Evolutionary conservation across 2,329 filamentous ascomycete genomes (phyloP).

Genomic region (Gliomastix tumulicola): DNA sequence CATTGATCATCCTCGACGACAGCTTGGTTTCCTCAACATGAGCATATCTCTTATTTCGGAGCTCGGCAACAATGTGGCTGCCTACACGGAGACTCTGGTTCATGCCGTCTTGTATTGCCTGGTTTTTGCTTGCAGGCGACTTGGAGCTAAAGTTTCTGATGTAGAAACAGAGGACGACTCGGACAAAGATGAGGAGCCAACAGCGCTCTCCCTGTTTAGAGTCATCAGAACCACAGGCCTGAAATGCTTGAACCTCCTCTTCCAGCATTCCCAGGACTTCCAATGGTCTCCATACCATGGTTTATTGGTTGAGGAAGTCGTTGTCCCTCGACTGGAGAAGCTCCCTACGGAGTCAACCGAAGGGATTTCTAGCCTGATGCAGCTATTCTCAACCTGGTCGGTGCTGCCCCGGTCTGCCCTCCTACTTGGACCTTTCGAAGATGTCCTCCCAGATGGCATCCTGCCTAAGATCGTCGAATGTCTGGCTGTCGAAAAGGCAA

Average conservation of each 20-base stretch:
- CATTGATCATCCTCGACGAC: slow-evolving; percentile 63
- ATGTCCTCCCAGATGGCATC: slow-evolving; percentile 49
- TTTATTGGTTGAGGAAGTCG: slow-evolving; percentile 64
- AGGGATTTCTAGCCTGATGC: slow-evolving; percentile 75
- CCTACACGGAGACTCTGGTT: slow-evolving; percentile 62
- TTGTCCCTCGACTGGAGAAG: slow-evolving; percentile 70
- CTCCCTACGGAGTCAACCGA: slow-evolving; percentile 83
- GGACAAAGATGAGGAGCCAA: slow-evolving; percentile 32
- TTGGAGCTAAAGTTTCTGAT: slow-evolving; percentile 29
- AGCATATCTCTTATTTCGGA: slow-evolving; percentile 79
- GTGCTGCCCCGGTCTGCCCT: slow-evolving; percentile 56
- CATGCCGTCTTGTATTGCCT: slow-evolving; percentile 78
- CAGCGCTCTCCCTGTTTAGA: slow-evolving; percentile 52
- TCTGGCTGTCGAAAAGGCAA: slow-evolving; percentile 64
- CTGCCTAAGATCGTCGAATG: slow-evolving; percentile 66
- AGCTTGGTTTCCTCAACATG: slow-evolving; percentile 90
- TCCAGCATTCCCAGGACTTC: slow-evolving; percentile 63
- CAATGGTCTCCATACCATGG: slow-evolving; percentile 68
- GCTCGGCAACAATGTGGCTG: slow-evolving; percentile 64
- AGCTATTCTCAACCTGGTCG: slow-evolving; percentile 77
- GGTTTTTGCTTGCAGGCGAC: slow-evolving; percentile 57
- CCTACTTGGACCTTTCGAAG: slow-evolving; percentile 48
- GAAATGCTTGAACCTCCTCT: slow-evolving; percentile 75
- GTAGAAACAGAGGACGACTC: slow-evolving; percentile 24
- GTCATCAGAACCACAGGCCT: slow-evolving; percentile 65